phyloP scores from a whole-genome alignment of 108 stramenopile genomes.

The Cylindrotheca fusiformis region DNA sequence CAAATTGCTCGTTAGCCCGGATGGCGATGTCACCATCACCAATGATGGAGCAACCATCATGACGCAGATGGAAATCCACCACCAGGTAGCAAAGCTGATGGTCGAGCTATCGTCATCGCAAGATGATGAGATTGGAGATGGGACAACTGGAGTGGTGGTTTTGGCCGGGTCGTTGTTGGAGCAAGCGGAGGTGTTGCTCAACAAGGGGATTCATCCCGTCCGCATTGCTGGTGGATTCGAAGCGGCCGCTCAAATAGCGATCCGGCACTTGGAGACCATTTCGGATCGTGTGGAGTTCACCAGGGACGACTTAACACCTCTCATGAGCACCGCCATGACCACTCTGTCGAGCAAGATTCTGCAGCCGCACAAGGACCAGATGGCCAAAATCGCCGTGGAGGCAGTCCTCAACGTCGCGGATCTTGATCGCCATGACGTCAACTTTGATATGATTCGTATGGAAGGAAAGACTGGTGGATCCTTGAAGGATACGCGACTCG shows the following conservation, averaged over 20 bases:
- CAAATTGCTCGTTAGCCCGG: conserved; percentile 97
- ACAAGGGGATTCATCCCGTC: conserved; percentile 95
- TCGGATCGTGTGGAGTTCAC: conserved; percentile 87
- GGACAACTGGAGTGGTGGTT: conserved; percentile 98
- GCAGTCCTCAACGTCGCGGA: conserved; percentile 96
- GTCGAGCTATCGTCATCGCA: conserved; percentile 95
- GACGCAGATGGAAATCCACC: conserved; percentile 92
- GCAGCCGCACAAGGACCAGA: conserved; percentile 92
- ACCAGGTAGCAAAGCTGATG: conserved; percentile 95
- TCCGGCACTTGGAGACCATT: conserved; percentile 82
- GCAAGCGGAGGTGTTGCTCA: conserved; percentile 94
- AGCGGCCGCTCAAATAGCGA: conserved; percentile 90
- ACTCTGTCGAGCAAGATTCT: conserved; percentile 96
- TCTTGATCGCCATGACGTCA: conserved; percentile 95
- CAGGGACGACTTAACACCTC: conserved; percentile 82
- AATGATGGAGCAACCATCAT: conserved; percentile 99
- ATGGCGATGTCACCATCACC: conserved; percentile 99
- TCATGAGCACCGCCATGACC: conserved; percentile 95
- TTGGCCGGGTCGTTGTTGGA: conserved; percentile 96
- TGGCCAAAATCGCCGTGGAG: conserved; percentile 96
- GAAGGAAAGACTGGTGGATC: conserved; percentile 99
- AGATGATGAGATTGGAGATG: conserved; percentile 99
- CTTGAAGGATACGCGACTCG: conserved; percentile 96
- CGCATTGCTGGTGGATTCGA: conserved; percentile 98
- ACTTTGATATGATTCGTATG: conserved; percentile 99